Conservation (phyloP, 768 basidiomycete genomes). For the Tricholoma bakamatsutake region DNA sequence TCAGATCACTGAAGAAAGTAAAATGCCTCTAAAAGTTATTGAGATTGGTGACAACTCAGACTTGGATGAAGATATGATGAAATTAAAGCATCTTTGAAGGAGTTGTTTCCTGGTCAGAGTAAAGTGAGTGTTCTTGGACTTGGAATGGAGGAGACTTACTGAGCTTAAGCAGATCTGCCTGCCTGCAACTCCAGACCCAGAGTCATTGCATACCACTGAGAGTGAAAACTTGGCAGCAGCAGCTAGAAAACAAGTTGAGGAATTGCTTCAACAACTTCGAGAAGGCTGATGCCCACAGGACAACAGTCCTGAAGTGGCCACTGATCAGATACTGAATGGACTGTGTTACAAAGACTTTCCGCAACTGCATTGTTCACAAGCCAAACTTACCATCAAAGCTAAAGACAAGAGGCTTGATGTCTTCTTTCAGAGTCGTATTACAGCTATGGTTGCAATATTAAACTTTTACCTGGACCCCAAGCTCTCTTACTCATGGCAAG, state of each 20-base stretch:
- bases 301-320: neutral
- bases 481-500: too few species aligned
- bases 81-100: neutral
- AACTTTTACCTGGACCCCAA: too few species aligned
- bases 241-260: too few species aligned
- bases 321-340: neutral
- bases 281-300: neutral
- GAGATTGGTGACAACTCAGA: neutral
- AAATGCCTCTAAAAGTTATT: neutral
- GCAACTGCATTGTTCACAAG: slow-evolving; percentile 11
- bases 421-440: slow-evolving; percentile 22
- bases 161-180: neutral
- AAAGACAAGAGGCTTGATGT: slow-evolving; percentile 26
- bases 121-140: neutral
- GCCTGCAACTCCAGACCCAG: too few species aligned
- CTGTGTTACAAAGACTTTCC: slow-evolving; percentile 17
- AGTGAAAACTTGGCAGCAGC: too few species aligned
- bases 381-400: slow-evolving; percentile 12
- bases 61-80: neutral
- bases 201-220: too few species aligned
- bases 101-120: neutral
- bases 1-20: neutral
- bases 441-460: too few species aligned
- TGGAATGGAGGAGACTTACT: neutral
- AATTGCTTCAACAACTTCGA: neutral